Conservation (phyloP, 2,329 filamentous ascomycete genomes). For the Pseudopithomyces chartarum region DNA sequence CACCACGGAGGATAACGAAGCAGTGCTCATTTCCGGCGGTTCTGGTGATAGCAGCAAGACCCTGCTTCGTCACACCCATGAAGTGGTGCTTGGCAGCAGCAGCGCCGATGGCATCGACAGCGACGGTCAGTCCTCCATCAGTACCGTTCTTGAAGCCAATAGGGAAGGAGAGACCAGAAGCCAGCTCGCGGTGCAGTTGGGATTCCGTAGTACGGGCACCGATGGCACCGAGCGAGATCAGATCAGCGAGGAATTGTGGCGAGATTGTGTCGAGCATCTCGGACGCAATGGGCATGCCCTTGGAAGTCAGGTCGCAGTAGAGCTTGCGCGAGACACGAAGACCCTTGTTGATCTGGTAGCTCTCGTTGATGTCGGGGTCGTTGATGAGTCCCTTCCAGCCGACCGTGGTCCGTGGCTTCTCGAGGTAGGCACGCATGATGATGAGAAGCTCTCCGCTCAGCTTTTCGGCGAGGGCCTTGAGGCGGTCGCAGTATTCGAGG, state of each 20-base stretch:
- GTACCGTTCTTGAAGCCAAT: constrained; percentile 99
- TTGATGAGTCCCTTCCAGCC: constrained; percentile 99
- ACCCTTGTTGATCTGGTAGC: constrained; percentile 99
- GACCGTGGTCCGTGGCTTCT: constrained; percentile 97
- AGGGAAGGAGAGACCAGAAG: constrained; percentile 92
- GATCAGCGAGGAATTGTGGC: constrained; percentile 94
- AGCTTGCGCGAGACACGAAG: constrained; percentile 89
- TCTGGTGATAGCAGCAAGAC: constrained; percentile 90
- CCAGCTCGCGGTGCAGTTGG: constrained; percentile 94
- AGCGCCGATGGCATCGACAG: constrained; percentile 89
- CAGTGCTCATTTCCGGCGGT: constrained; percentile 95
- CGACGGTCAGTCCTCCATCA: constrained; percentile 86
- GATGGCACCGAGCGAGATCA: constrained; percentile 94
- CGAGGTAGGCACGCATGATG: constrained; percentile 98
- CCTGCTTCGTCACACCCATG: constrained; percentile 98
- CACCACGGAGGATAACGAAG: constrained; percentile 93
- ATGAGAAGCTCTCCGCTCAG: constrained; percentile 84
- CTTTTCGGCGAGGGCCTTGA: constrained; percentile 78
- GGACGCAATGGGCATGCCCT: constrained; percentile 91
- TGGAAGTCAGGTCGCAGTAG: constrained; percentile 85
- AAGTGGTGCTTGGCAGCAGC: constrained; percentile 91
- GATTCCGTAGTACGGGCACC: constrained; percentile 96
- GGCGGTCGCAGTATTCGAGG: constrained; percentile 81
- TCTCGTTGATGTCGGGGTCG: constrained; percentile 96
- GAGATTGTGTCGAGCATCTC: constrained; percentile 99